Evolutionary conservation across 345 rosid genomes (phyloP), one percentile per base, ranked within the genome.

Genomic region (Salix dunnii): DNA sequence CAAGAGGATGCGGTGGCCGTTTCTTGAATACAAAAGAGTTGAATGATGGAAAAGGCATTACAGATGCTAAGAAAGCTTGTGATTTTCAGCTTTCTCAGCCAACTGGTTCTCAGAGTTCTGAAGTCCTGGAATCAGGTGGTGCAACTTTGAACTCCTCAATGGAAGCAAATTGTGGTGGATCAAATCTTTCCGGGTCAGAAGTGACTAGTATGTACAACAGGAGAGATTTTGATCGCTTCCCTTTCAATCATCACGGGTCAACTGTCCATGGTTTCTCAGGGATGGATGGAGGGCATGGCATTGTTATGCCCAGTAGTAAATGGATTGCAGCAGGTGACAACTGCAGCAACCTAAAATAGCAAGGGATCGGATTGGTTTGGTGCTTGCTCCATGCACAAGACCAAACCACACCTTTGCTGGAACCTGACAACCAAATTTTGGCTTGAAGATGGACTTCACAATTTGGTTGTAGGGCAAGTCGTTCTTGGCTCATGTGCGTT

Each of bases 1-100:
- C 97, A 68, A 91, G 99, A 84, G 99, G 99, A 72, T 88, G 86
- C 0, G 98, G 99, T 16, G 99, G 99, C n/a, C 92, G 99, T 70
- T 96, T 96, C 89, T 77, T 96, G 90, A 96, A 93, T 80, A 73
- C 89, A 0, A 91, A 87, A 80, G 79, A 33, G 68, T 53, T 30
- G 36, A 76, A 76, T 67, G 36, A 53, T 21, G 86, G 61, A 21
- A 82, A 79, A 73, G 84, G 72, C 4, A 86, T 78, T 76, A 74
- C 2, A 64, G 85, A 80, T 62, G 80, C 61, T 70, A 84, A 89
- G 83, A 85, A 75, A 73, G 67, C 77, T 31, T 38, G 40, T 60
- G 70, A 68, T 42, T 62, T 53, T 51, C 70, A 60, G 43, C 27
- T 53, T 67, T 72, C 53, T 75, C 93, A 73, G 76, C 90, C 80